phyloP scores from a whole-genome alignment of 495 filamentous ascomycete species.

The Eremomyces bilateralis region DNA sequence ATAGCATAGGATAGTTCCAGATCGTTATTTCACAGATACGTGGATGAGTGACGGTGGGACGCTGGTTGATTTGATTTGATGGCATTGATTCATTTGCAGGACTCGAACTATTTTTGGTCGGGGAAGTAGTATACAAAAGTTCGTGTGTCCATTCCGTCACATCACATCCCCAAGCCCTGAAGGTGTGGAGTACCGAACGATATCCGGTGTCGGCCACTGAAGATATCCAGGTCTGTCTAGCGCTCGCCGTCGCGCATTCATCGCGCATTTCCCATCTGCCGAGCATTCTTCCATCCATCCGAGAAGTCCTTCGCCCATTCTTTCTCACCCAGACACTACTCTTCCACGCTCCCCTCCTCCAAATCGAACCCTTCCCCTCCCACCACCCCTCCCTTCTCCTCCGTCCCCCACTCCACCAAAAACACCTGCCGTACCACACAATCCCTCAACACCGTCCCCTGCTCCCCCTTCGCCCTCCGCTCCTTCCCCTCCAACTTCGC shows the following conservation, averaged over 20 bases:
- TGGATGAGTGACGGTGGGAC: too few relatives aligned
- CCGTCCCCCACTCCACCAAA: conserved; percentile 57
- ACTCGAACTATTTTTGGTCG: too few relatives aligned
- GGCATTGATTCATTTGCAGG: too few relatives aligned
- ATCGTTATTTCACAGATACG: too few relatives aligned
- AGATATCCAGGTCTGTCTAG: too few relatives aligned
- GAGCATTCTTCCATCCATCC: not conserved
- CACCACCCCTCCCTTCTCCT: conserved; percentile 15
- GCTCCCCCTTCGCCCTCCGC: conserved; percentile 24
- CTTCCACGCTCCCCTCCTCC: conserved; percentile 15
- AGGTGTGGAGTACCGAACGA: too few relatives aligned
- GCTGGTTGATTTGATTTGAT: too few relatives aligned
- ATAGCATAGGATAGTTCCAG: too few relatives aligned
- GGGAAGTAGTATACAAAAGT: too few relatives aligned
- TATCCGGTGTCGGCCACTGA: too few relatives aligned
- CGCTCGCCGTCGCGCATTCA: not conserved
- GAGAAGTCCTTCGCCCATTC: conserved; percentile 1
- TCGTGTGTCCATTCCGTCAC: too few relatives aligned
- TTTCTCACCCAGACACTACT: conserved; percentile 10
- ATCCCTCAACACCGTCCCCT: conserved; percentile 53
- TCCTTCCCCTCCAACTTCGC: conserved; percentile 46
- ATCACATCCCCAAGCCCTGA: too few relatives aligned
- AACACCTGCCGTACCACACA: conserved; percentile 79
- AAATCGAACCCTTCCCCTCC: not conserved
- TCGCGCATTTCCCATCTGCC: not conserved